A percentile compares a stretch with the other conserved stretches of the same genome.
These are phyloP conservation scores for Schoenoplectus tabernaemontani DNA, from an alignment of 202 grass and related monocot species.

Conservation along the genomic window DNA sequence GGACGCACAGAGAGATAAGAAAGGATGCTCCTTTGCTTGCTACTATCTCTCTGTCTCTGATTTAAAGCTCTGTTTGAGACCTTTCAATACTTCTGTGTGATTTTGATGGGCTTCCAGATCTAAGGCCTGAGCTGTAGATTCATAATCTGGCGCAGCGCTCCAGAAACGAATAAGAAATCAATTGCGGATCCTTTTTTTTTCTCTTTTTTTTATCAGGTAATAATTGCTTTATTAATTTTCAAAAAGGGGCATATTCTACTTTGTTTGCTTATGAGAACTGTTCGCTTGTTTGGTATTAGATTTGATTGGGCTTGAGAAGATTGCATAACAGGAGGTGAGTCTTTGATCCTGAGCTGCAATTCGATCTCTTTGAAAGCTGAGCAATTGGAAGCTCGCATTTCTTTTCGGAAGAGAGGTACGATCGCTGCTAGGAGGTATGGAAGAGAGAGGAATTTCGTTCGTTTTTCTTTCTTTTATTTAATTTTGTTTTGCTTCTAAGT, in stretches of 20 bases:
- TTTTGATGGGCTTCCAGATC: conserved; percentile 43
- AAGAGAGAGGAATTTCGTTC: background rate
- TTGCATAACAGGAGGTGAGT: conserved; percentile 9
- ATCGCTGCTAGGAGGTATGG: background rate
- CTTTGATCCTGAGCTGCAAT: conserved; percentile 21
- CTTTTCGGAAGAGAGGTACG: background rate
- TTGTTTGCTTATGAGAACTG: conserved; percentile 12
- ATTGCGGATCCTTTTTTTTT: conserved; percentile 23
- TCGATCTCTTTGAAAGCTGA: conserved; percentile 8
- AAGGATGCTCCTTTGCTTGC: conserved; percentile 15
- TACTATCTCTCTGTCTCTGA: conserved; percentile 31
- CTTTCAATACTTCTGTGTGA: conserved; percentile 34
- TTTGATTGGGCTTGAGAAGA: conserved; percentile 6
- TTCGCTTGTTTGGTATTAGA: conserved; percentile 12
- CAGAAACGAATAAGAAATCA: conserved; percentile 22
- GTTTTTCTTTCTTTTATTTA: background rate
- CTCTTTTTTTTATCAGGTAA: conserved; percentile 29
- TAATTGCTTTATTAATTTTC: conserved; percentile 28
- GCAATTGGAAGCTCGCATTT: background rate
- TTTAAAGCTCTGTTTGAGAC: conserved; percentile 25
- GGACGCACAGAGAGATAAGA: conserved; percentile 35
- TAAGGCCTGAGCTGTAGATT: conserved; percentile 45
- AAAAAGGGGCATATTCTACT: conserved; percentile 1
- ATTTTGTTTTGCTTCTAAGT: background rate
- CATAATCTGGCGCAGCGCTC: conserved; percentile 21